Evolutionary conservation across 441 rosid genomes (phyloP).

Genomic region (Metrosideros polymorpha): DNA sequence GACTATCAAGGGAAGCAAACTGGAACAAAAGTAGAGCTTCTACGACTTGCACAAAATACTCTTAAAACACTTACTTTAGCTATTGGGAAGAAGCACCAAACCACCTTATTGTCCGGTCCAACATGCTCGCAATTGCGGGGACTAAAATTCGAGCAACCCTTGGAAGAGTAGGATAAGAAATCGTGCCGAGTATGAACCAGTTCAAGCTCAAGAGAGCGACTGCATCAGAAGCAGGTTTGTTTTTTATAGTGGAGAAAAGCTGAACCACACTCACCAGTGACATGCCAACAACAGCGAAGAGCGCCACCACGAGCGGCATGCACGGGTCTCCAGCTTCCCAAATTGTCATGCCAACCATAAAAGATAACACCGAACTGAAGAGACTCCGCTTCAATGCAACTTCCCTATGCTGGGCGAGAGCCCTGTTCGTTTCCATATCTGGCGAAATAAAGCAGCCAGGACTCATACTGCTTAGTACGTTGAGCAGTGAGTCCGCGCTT

Average conservation of each 20-base stretch:
- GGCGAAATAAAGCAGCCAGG: slow-evolving; percentile 10
- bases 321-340: slow-evolving; percentile 64
- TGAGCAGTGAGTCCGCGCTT: slow-evolving; percentile 8
- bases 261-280: slow-evolving; percentile 60
- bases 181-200: slow-evolving; percentile 73
- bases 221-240: slow-evolving; percentile 70
- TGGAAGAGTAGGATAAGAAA: slow-evolving; percentile 59
- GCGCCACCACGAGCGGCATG: slow-evolving; percentile 69
- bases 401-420: slow-evolving; percentile 23
- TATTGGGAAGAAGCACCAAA: slow-evolving; percentile 18
- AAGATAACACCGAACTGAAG: slow-evolving; percentile 50
- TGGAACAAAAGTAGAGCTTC: background rate
- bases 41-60: background rate
- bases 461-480: slow-evolving; percentile 6
- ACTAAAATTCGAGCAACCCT: slow-evolving; percentile 25
- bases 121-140: slow-evolving; percentile 3
- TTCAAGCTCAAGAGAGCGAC: slow-evolving; percentile 72
- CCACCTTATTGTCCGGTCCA: slow-evolving; percentile 14
- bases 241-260: slow-evolving; percentile 49
- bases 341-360: slow-evolving; percentile 52
- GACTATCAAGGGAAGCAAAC: background rate
- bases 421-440: slow-evolving; percentile 10
- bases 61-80: background rate
- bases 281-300: slow-evolving; percentile 64
- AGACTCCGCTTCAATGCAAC: slow-evolving; percentile 46